Percentiles rank a stretch among this genome's conserved stretches.
These are phyloP conservation scores for Cylindrotheca closterium DNA, from an alignment of 108 stramenopile genomes.

Conservation along the genomic window DNA sequence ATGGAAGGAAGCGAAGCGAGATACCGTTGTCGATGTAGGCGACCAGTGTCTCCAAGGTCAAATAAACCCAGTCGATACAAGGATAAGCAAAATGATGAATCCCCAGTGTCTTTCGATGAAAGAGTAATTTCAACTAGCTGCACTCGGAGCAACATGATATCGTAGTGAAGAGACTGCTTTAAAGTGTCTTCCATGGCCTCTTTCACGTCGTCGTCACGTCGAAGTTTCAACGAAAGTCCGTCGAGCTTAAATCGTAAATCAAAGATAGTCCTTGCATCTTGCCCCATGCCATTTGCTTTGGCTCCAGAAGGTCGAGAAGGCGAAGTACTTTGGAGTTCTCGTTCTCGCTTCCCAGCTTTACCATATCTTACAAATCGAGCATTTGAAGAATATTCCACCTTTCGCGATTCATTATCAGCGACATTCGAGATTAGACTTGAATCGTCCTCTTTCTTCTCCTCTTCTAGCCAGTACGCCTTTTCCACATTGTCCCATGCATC, in stretches of 20 bases:
- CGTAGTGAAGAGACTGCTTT: constrained; percentile 39
- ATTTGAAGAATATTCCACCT: constrained; percentile 46
- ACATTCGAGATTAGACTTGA: not conserved
- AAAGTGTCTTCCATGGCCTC: constrained; percentile 20
- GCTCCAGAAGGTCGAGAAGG: constrained; percentile 4
- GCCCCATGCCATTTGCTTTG: not conserved
- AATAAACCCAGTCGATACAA: constrained; percentile 47
- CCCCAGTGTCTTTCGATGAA: constrained; percentile 16
- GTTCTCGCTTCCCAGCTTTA: constrained; percentile 25
- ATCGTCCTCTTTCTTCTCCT: constrained; percentile 1
- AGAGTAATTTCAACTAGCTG: constrained; percentile 29
- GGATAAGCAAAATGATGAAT: constrained; percentile 35
- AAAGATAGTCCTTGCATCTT: constrained; percentile 6
- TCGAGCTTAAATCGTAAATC: constrained; percentile 46
- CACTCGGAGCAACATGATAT: constrained; percentile 43
- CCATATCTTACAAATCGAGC: constrained; percentile 67
- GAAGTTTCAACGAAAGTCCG: constrained; percentile 43
- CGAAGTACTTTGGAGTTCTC: not conserved
- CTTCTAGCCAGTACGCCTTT: constrained; percentile 51
- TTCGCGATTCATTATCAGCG: not conserved
- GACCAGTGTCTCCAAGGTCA: constrained; percentile 60
- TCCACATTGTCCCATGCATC: constrained; percentile 69
- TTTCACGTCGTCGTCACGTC: constrained; percentile 49
- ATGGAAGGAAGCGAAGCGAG: constrained; percentile 6
- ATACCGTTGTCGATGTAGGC: constrained; percentile 41